Evolutionary conservation across 345 rosid species (phyloP), one percentile per base, ranked within the genome.

Genomic region (Sonneratia caseolaris): DNA sequence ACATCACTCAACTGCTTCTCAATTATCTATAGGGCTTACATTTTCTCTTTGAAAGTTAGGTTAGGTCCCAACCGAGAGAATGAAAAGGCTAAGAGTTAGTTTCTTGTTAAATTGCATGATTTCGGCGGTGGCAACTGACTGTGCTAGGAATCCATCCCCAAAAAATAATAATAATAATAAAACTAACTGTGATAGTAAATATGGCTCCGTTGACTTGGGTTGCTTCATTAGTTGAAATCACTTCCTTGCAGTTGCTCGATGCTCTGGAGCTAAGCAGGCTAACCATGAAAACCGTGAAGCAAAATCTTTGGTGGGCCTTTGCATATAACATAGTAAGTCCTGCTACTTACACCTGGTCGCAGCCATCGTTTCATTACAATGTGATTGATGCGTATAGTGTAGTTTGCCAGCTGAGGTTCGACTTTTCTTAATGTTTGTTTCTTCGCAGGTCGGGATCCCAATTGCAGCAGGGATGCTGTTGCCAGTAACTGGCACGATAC

Each of bases 261-360:
- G 97, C 99, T 43, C 66, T 91, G 89, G 99, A 89, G 75, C 86
- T 94, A 68, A 90, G 99, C 83, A 83, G 84, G 83, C 87, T 87
- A 79, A 94, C 99, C 75, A 91, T 94, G 99, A 90, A 88, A 82
- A 94, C 98, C 0, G 92, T 94, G 82, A 94, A 85, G 85, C 96
- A 94, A 83, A 94, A 91, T 74, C 97, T 94, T 70, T 91, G 97
- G 91, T 91, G 98, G 98, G 98, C 98, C n/a, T 94, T 94, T 40
- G 97, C 89, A 53, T 94, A 94, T 81, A 94, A 94, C 74, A 90
- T 94, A 53, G 98, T 94, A 85, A 86, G 97, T 80, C 7, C 7
- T 56, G 62, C 62, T 18, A 57, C 66, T 37, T 57, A 24, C 9
- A 37, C 15, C 27, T 61, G 66, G 38, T 27, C 2, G 27, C 66